Evolutionary conservation across 495 filamentous ascomycete genomes (phyloP).

Genomic region (Neurospora tetraspora): DNA sequence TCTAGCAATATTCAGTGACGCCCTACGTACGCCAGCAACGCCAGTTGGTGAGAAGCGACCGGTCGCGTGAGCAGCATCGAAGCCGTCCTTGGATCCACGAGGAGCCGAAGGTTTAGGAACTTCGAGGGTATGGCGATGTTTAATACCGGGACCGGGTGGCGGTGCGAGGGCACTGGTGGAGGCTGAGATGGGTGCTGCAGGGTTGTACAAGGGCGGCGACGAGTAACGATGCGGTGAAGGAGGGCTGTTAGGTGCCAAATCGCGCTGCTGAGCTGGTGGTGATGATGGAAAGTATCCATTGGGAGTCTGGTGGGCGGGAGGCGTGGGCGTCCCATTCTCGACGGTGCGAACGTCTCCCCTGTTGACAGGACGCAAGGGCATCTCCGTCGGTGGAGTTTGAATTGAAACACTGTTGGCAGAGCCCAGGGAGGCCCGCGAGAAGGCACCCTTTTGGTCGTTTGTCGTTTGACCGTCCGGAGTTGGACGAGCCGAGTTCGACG

Average conservation of each 20-base stretch:
- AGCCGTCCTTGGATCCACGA: slow-evolving; percentile 44
- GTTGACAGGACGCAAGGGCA: slow-evolving; percentile 20
- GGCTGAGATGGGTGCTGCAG: slow-evolving; percentile 29
- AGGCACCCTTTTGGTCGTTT: too few relatives aligned
- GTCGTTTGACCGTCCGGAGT: background rate
- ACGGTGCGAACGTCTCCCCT: slow-evolving; percentile 21
- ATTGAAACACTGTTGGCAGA: slow-evolving; percentile 20
- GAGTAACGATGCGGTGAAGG: slow-evolving; percentile 56
- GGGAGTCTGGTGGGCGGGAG: slow-evolving; percentile 5
- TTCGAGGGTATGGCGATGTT: slow-evolving; percentile 85
- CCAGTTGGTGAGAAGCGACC: slow-evolving; percentile 80
- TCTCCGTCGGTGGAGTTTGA: slow-evolving; percentile 23
- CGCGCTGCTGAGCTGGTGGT: background rate
- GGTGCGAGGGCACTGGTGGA: slow-evolving; percentile 35
- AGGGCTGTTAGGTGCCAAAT: background rate
- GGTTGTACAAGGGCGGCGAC: slow-evolving; percentile 55
- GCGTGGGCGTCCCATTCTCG: slow-evolving; percentile 16
- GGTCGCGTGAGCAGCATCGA: slow-evolving; percentile 57
- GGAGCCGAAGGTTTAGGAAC: slow-evolving; percentile 52
- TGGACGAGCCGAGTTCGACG: background rate
- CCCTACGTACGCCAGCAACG: slow-evolving; percentile 49
- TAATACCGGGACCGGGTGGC: slow-evolving; percentile 41
- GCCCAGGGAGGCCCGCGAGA: slow-evolving; percentile 19
- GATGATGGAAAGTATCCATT: slow-evolving; percentile 1
- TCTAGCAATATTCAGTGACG: slow-evolving; percentile 72